Base-by-base conservation (phyloP, 306 rosid genomes). In the Prinsepia uniflora region DNA sequence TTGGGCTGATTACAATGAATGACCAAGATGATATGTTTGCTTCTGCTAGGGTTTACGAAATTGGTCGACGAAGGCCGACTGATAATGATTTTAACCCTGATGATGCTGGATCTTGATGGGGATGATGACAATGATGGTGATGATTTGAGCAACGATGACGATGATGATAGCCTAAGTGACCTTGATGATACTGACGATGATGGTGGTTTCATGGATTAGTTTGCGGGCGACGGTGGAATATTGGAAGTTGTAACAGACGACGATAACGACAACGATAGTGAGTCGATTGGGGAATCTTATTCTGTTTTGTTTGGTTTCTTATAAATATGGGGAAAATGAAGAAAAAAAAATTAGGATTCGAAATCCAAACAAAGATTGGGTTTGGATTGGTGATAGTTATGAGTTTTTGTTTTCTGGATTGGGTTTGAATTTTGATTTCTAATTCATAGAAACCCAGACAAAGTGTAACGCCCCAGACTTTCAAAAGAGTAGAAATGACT, bases 21-120 rank as follows among this genome's bases (percentile, higher is more conserved):
- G 99, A 95, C 78, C 99, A 89, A 74, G 93, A 92, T 20, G 96
- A 95, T 72, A 89, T 95, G 96, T 86, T 80, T 77, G 89, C 99
- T 49, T 87, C 97, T 1, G 99, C 91, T 45, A 88, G 99, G 77
- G 76, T 87, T 17, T 86, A 91, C 57, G 99, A 95, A 76, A 89
- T 95, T 55, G 99, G 99, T 74, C 96, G 99, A 10, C 80, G 99
- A 58, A 85, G 92, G 67, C 92, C 97, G 10, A 91, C 97, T 2
- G 93, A 95, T 45, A 97, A 95, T 44, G 97, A 95, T 78, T 95
- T 97, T 46, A 97, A 95, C 80, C 99, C 99, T 1, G 99, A 95
- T 52, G 99, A 95, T 56, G 97, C 92, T 2, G 97, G 96, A 90
- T 81, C 84, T 95, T n/a, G 96, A 87, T 36, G 91, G 84, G 30